Percentiles rank a stretch among this genome's conserved stretches.
Conservation (phyloP, 257 asterid genomes). For the Petrea volubilis region DNA sequence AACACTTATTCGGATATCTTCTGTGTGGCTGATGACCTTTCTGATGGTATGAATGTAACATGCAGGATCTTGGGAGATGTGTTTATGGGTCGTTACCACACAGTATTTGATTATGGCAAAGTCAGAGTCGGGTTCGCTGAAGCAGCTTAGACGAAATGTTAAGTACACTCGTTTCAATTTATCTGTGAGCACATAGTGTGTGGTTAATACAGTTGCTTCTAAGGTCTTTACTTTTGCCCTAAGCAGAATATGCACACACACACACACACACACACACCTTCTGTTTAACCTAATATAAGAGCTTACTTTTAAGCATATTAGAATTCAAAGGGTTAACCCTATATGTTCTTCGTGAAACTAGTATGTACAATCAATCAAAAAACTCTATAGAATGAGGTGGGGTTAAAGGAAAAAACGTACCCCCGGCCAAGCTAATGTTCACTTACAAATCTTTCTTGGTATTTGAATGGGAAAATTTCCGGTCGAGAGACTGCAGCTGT, state of each 20-base stretch:
- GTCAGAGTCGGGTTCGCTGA: slow-evolving; percentile 85
- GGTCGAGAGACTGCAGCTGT: slow-evolving; percentile 72
- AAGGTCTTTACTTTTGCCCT: not conserved
- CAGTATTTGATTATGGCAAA: slow-evolving; percentile 77
- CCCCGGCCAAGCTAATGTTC: no score
- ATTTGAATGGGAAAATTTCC: slow-evolving; percentile 61
- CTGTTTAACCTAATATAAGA: not conserved
- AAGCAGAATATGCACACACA: not conserved
- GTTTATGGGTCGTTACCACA: slow-evolving; percentile 90
- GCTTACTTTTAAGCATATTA: not conserved
- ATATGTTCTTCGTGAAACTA: no score
- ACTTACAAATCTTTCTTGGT: slow-evolving; percentile 67
- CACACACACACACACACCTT: not conserved
- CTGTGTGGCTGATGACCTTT: not conserved
- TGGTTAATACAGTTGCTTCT: slow-evolving; percentile 6
- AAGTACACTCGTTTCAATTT: not conserved
- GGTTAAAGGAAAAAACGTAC: no score
- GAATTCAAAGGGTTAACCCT: no score
- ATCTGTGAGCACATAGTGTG: not conserved
- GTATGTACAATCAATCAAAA: no score
- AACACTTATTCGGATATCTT: not conserved
- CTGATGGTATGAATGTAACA: not conserved
- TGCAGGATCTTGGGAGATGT: slow-evolving; percentile 89
- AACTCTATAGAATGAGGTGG: no score
- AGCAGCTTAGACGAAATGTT: slow-evolving; percentile 50